These are phyloP conservation scores for Hypocreales sp. DNA, from an alignment of 2,329 filamentous ascomycete genomes.

Conservation along the genomic window DNA sequence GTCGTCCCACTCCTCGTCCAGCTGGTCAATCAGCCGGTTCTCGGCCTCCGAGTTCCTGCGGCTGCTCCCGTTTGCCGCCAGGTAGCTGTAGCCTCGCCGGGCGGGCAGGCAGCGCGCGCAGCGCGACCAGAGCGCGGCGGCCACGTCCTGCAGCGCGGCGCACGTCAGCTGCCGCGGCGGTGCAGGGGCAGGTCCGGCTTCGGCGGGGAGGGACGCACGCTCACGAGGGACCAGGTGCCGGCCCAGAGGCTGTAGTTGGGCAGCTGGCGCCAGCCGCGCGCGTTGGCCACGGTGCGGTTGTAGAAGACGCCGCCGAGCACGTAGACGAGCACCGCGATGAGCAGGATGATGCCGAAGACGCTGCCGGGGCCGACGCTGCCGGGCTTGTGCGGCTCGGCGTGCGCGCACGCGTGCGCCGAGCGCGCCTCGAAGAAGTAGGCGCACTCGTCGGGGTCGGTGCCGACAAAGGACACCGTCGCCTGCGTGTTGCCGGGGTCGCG, in stretches of 20 bases:
- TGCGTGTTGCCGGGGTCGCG: conserved; percentile 54
- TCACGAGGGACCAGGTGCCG: conserved; percentile 69
- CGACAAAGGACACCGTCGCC: conserved; percentile 70
- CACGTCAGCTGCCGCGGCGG: conserved; percentile 5
- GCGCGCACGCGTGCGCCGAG: conserved; percentile 64
- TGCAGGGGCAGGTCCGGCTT: conserved; percentile 15
- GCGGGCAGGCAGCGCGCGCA: conserved; percentile 51
- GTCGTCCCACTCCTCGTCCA: conserved; percentile 96
- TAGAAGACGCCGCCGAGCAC: conserved; percentile 87
- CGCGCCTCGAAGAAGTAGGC: conserved; percentile 92
- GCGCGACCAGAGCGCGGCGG: conserved; percentile 53
- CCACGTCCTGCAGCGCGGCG: conserved; percentile 44
- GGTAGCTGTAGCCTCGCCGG: conserved; percentile 49
- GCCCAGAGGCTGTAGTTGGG: conserved; percentile 93
- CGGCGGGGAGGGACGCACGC: conserved; percentile 29
- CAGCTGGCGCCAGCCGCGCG: conserved; percentile 85
- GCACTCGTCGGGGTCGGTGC: conserved; percentile 72
- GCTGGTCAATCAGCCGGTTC: conserved; percentile 84
- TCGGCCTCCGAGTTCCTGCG: conserved; percentile 57
- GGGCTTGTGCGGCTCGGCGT: conserved; percentile 53
- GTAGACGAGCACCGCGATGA: conserved; percentile 69
- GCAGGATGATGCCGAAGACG: conserved; percentile 77
- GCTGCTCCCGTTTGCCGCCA: conserved; percentile 38
- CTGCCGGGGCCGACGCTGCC: conserved; percentile 55
- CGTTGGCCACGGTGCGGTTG: conserved; percentile 85